A percentile compares a stretch with the other conserved stretches of the same genome.
Conservation (phyloP, 306 rosid species). For the Calophaca sinica region DNA sequence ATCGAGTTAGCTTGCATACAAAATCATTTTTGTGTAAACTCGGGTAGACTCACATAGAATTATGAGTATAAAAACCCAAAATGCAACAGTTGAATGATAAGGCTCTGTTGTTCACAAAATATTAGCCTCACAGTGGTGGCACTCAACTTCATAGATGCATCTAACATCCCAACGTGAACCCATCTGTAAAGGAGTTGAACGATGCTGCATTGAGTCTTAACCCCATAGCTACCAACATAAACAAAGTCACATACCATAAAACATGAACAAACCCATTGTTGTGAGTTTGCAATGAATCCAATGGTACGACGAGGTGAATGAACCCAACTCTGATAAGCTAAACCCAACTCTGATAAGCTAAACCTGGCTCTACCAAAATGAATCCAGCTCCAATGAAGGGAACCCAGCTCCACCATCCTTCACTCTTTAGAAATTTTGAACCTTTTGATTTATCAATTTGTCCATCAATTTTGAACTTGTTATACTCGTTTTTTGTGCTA, state of each 20-base stretch:
- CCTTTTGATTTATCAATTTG: too few relatives aligned
- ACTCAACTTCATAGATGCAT: neutral
- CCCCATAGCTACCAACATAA: neutral
- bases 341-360: neutral
- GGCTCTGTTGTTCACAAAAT: neutral
- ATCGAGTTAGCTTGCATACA: too few relatives aligned
- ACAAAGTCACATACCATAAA: neutral
- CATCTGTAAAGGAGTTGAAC: neutral
- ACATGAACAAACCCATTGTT: neutral
- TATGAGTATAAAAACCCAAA: neutral
- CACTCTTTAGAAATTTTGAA: too few relatives aligned
- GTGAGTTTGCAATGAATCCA: slow-evolving; percentile 22
- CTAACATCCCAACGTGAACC: neutral
- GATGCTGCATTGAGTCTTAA: neutral
- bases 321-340: neutral
- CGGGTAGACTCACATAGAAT: too few relatives aligned
- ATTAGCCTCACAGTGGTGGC: neutral
- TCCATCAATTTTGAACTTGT: too few relatives aligned
- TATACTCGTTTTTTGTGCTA: too few relatives aligned
- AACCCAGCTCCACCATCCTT: neutral
- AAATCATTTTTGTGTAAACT: too few relatives aligned
- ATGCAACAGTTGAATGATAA: neutral
- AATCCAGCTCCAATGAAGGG: neutral
- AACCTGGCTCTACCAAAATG: neutral
- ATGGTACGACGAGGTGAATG: neutral